Evolutionary conservation across 352 stramenopile genomes (phyloP).

Genomic region (Phytophthora niederhauseri): DNA sequence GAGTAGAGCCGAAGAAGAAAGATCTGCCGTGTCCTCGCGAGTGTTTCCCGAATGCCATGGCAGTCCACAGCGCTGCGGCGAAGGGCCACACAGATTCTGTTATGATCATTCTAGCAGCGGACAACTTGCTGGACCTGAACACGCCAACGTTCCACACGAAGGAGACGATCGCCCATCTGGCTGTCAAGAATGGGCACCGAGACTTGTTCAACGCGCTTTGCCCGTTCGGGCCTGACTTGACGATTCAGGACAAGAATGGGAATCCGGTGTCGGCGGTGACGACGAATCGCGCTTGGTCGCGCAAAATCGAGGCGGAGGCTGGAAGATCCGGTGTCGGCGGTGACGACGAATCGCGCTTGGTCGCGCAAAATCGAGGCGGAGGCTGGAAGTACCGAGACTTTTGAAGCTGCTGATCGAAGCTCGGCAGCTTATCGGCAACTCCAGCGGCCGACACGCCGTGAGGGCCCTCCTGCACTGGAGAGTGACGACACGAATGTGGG

Average conservation of each 20-base stretch:
- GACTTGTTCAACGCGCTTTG: not conserved
- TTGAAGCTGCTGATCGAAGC: not conserved
- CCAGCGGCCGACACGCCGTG: not conserved
- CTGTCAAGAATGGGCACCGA: not conserved
- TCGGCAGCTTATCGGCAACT: not conserved
- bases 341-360: not conserved
- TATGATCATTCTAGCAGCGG: not conserved
- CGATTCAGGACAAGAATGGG: not conserved
- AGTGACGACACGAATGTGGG: not conserved
- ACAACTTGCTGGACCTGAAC: not conserved
- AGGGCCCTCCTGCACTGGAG: not conserved
- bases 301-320: not conserved
- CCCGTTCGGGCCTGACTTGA: not conserved
- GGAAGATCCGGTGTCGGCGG: not conserved
- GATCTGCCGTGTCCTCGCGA: not conserved
- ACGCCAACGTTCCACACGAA: constrained; percentile 2
- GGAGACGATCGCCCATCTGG: not conserved
- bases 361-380: not conserved
- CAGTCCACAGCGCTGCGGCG: not conserved
- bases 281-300: not conserved
- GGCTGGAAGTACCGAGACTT: not conserved
- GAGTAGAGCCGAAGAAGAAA: not conserved
- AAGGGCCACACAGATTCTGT: not conserved
- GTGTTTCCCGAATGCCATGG: not conserved
- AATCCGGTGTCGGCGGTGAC: constrained; percentile 1